These are phyloP conservation scores for Neofusicoccum ribis DNA, from an alignment of 2,329 filamentous ascomycete species.

Conservation along the genomic window DNA sequence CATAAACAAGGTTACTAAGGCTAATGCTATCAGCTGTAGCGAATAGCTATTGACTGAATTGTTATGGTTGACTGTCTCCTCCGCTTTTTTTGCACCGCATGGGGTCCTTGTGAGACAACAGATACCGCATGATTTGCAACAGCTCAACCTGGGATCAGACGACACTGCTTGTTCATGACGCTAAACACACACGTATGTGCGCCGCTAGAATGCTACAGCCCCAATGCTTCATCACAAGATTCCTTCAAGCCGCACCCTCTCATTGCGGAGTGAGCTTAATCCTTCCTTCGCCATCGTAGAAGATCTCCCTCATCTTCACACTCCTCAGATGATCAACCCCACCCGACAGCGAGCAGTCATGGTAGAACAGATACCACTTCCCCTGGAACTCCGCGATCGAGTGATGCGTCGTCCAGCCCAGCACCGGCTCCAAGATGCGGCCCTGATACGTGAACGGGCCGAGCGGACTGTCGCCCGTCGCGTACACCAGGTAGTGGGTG, in stretches of 20 bases:
- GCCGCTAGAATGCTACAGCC: no score
- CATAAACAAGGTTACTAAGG: no score
- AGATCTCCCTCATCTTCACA: conserved; percentile 74
- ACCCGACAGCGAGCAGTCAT: conserved; percentile 68
- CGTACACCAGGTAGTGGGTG: conserved; percentile 73
- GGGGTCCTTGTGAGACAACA: no score
- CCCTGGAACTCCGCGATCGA: conserved; percentile 73
- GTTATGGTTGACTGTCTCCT: no score
- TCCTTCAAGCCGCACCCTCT: background rate
- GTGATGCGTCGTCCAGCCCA: conserved; percentile 82
- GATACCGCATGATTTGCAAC: no score
- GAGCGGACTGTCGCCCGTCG: conserved; percentile 61
- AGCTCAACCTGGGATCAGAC: no score
- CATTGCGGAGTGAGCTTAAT: conserved; percentile 48
- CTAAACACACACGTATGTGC: no score
- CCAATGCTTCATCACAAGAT: no score
- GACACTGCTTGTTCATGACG: no score
- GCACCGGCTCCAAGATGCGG: conserved; percentile 70
- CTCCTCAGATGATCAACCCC: conserved; percentile 71
- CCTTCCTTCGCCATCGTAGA: conserved; percentile 66
- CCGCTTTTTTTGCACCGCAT: no score
- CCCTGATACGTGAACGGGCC: conserved; percentile 75
- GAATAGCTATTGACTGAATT: no score
- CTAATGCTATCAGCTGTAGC: no score
- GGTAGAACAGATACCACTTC: conserved; percentile 74